These are phyloP conservation scores for Waltergamsia citrina DNA, from an alignment of 2,329 filamentous ascomycete species.

Conservation along the genomic window DNA sequence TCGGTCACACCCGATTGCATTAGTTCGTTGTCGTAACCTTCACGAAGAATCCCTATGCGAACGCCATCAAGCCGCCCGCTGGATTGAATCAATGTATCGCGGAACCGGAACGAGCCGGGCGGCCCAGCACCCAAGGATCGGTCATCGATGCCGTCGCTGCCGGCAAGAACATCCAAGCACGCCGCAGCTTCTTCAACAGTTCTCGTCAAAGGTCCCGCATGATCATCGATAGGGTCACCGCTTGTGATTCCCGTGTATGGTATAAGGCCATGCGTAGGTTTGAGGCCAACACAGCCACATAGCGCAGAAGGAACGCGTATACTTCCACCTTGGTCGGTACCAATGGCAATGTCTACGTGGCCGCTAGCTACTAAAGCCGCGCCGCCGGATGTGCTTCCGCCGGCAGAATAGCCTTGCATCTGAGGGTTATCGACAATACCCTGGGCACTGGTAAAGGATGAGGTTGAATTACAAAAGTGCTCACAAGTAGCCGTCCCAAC, in stretches of 20 bases:
- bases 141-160: constrained; percentile 38
- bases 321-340: constrained; percentile 37
- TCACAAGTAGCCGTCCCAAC: constrained; percentile 43
- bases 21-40: constrained; percentile 29
- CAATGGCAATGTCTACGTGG: constrained; percentile 31
- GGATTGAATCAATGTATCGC: neutral
- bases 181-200: constrained; percentile 28
- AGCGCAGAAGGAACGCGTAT: constrained; percentile 32
- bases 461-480: constrained; percentile 39
- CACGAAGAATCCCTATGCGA: constrained; percentile 31
- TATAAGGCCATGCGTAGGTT: constrained; percentile 40
- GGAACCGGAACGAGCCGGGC: constrained; percentile 15
- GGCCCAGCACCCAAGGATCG: constrained; percentile 22
- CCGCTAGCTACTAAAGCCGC: constrained; percentile 33
- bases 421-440: constrained; percentile 36
- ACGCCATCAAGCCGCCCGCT: constrained; percentile 12
- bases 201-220: constrained; percentile 32
- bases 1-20: constrained; percentile 28
- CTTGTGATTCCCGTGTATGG: constrained; percentile 40
- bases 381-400: constrained; percentile 38
- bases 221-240: constrained; percentile 40
- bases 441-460: constrained; percentile 34
- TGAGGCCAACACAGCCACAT: constrained; percentile 33
- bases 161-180: constrained; percentile 34
- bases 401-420: constrained; percentile 31